phyloP scores from a whole-genome alignment of 352 stramenopile species.

The Albugo candida region DNA sequence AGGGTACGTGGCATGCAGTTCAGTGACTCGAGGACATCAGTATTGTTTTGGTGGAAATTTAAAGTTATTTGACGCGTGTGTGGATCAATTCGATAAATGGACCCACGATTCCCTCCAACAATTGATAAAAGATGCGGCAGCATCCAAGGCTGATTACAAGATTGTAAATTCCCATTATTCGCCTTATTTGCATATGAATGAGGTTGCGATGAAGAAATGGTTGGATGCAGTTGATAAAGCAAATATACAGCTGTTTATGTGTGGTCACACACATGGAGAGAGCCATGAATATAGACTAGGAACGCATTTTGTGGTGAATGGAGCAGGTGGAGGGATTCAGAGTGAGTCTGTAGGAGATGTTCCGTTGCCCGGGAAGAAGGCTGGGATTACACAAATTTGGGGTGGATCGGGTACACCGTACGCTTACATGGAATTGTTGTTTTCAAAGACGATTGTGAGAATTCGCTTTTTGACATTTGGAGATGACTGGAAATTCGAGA shows the following conservation, averaged over 20 bases:
- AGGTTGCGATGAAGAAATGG: conserved; percentile 33
- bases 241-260: conserved; percentile 8
- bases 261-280: conserved; percentile 12
- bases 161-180: conserved; percentile 27
- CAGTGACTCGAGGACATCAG: conserved; percentile 23
- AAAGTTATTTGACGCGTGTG: conserved; percentile 21
- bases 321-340: conserved; percentile 53
- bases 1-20: conserved; percentile 23
- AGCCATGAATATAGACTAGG: conserved; percentile 15
- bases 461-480: conserved; percentile 54
- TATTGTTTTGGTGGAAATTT: conserved; percentile 33
- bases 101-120: conserved; percentile 12
- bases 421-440: conserved; percentile 44
- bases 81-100: conserved; percentile 19
- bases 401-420: conserved; percentile 17
- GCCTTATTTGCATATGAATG: conserved; percentile 17
- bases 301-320: conserved; percentile 63
- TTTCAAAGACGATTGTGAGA: conserved; percentile 40
- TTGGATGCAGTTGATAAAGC: conserved; percentile 22
- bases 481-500: conserved; percentile 37
- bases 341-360: conserved; percentile 61
- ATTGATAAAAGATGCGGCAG: conserved; percentile 11
- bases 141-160: conserved; percentile 22
- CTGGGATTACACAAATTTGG: conserved; percentile 32
- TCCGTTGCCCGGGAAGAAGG: conserved; percentile 19